phyloP scores from a whole-genome alignment of 2,329 filamentous ascomycete genomes.

The Xylogone sp. region DNA sequence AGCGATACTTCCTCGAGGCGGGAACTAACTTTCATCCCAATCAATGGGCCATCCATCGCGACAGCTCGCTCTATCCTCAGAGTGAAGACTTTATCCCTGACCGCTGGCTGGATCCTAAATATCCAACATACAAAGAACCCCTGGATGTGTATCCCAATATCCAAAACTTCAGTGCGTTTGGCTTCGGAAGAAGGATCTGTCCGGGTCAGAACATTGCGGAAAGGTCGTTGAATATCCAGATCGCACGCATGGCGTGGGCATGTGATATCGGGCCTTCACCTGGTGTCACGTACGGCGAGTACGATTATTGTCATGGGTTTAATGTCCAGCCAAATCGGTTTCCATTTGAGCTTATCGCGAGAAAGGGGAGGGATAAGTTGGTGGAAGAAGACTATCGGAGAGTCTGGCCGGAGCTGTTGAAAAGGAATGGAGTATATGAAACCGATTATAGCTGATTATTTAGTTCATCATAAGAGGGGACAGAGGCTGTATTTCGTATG shows the following conservation, averaged over 20 bases:
- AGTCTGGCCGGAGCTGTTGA: too few relatives aligned
- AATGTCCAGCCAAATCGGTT: slow-evolving; percentile 8
- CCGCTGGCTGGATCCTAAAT: slow-evolving; percentile 55
- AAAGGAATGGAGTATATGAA: too few relatives aligned
- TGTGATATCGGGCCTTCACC: slow-evolving; percentile 9
- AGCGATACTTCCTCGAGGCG: slow-evolving; percentile 15
- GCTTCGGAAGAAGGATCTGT: slow-evolving; percentile 59
- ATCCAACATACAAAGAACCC: slow-evolving; percentile 60
- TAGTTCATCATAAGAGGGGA: too few relatives aligned
- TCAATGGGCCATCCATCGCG: slow-evolving; percentile 21
- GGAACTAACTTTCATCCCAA: slow-evolving; percentile 42
- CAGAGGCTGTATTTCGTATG: too few relatives aligned
- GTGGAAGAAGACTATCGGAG: too few relatives aligned
- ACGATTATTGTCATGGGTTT: slow-evolving; percentile 7
- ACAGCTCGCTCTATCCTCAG: slow-evolving; percentile 49
- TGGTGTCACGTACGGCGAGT: neutral
- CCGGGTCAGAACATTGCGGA: slow-evolving; percentile 51
- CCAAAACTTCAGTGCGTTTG: slow-evolving; percentile 59
- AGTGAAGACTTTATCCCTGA: slow-evolving; percentile 57
- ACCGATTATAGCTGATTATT: too few relatives aligned
- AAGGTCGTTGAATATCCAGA: slow-evolving; percentile 12
- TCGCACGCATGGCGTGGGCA: slow-evolving; percentile 14
- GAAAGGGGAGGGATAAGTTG: too few relatives aligned
- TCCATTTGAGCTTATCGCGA: too few relatives aligned
- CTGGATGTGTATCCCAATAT: slow-evolving; percentile 58